Percentiles rank a stretch among this genome's conserved stretches.
Evolutionary conservation across 164 flowering plant genomes (phyloP).

Genomic region (Aristolochia fimbriata): DNA sequence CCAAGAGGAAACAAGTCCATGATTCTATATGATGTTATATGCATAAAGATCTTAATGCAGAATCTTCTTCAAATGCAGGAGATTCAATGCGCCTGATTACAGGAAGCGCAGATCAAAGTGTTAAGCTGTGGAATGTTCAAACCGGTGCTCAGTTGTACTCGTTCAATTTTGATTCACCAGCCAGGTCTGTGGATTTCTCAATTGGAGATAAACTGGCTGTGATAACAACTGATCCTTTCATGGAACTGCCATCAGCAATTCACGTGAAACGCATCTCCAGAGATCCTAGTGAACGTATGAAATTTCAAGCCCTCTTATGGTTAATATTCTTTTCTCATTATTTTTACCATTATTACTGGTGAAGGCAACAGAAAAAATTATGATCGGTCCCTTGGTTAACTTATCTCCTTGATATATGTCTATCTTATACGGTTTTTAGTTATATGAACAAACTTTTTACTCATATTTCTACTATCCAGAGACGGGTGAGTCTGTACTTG

Average conservation of each 20-base stretch:
- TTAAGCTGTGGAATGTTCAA: slow-evolving; percentile 75
- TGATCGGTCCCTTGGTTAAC: too few relatives aligned
- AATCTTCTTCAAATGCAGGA: slow-evolving; percentile 24
- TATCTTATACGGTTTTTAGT: background rate
- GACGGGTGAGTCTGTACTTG: slow-evolving; percentile 53
- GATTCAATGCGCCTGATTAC: slow-evolving; percentile 70
- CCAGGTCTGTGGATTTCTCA: slow-evolving; percentile 68
- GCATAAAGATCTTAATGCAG: background rate
- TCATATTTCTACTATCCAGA: slow-evolving; percentile 30
- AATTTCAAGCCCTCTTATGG: background rate
- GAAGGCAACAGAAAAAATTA: too few relatives aligned
- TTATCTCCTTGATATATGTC: background rate
- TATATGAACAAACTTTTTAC: background rate
- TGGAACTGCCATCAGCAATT: slow-evolving; percentile 71
- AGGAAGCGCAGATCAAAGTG: slow-evolving; percentile 84
- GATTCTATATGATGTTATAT: too few relatives aligned
- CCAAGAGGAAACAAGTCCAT: too few relatives aligned
- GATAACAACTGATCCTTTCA: slow-evolving; percentile 86
- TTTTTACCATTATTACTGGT: too few relatives aligned
- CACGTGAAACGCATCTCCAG: slow-evolving; percentile 65
- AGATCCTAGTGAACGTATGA: slow-evolving; percentile 67
- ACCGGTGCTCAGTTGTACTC: slow-evolving; percentile 51
- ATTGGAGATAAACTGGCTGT: slow-evolving; percentile 81
- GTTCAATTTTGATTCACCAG: slow-evolving; percentile 66
- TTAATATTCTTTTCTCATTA: too few relatives aligned